These are phyloP conservation scores for Apiospora malaysiana DNA, from an alignment of 2,329 filamentous ascomycete genomes.

Conservation along the genomic window DNA sequence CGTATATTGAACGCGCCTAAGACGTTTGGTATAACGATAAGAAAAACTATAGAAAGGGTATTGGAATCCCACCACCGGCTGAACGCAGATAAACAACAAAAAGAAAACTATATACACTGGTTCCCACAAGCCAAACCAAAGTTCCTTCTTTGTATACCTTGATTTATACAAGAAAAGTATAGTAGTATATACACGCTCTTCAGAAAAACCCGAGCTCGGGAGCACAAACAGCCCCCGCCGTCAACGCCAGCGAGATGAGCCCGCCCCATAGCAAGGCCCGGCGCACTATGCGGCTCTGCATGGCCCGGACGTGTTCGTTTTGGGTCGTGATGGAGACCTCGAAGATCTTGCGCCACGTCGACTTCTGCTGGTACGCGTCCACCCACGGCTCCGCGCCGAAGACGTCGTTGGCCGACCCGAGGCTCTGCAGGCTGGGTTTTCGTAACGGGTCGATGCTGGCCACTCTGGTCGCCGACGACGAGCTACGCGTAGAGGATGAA, in stretches of 20 bases:
- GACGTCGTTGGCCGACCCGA: conserved; percentile 42
- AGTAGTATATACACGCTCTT: background rate
- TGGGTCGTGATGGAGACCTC: conserved; percentile 39
- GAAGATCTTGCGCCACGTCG: conserved; percentile 37
- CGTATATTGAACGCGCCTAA: background rate
- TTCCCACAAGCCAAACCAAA: background rate
- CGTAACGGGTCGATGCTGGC: conserved; percentile 33
- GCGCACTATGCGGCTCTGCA: conserved; percentile 44
- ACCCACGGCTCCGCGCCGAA: conserved; percentile 41
- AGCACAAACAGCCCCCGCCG: conserved; percentile 35
- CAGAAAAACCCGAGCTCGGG: background rate
- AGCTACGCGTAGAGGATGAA: conserved; percentile 1
- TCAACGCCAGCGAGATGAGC: conserved; percentile 38
- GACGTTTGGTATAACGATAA: background rate
- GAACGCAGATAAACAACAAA: background rate
- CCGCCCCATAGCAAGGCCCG: conserved; percentile 42
- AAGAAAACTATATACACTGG: background rate
- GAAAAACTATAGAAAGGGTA: background rate
- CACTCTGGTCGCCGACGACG: conserved; percentile 22
- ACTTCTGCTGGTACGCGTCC: conserved; percentile 34
- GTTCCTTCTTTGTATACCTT: background rate
- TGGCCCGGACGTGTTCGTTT: conserved; percentile 37
- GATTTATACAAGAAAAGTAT: background rate
- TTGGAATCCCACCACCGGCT: background rate
- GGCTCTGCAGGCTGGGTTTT: conserved; percentile 39